A percentile compares a stretch with the other conserved stretches of the same genome.
Conservation (phyloP, 2,329 filamentous ascomycete genomes). For the Escovopsis sp. region DNA sequence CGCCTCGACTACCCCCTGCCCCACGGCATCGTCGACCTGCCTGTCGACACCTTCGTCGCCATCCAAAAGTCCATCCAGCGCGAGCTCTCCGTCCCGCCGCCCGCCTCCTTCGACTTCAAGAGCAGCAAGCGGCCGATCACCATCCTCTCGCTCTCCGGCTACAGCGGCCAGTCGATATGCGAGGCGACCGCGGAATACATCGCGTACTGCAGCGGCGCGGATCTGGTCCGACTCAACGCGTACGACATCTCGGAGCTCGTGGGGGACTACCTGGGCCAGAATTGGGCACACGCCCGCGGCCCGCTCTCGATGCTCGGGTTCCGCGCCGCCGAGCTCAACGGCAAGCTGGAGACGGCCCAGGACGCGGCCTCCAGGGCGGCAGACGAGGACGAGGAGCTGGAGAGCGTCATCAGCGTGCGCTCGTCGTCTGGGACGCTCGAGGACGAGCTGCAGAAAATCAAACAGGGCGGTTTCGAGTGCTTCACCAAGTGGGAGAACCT, state of each 20-base stretch:
- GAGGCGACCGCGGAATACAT: slow-evolving; percentile 43
- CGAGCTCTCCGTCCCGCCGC: slow-evolving; percentile 14
- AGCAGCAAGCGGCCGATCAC: slow-evolving; percentile 22
- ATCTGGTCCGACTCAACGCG: slow-evolving; percentile 53
- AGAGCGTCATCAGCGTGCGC: slow-evolving; percentile 17
- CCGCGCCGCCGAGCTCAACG: slow-evolving; percentile 37
- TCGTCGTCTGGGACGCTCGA: slow-evolving; percentile 17
- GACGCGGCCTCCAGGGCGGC: slow-evolving; percentile 16
- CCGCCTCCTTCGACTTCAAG: slow-evolving; percentile 17
- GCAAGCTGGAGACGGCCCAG: slow-evolving; percentile 33
- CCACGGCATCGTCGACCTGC: slow-evolving; percentile 20
- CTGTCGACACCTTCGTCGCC: slow-evolving; percentile 17
- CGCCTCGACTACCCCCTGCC: slow-evolving; percentile 17
- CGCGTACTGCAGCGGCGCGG: slow-evolving; percentile 44
- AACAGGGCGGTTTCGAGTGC: slow-evolving; percentile 20
- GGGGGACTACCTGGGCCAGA: slow-evolving; percentile 54
- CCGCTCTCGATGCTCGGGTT: slow-evolving; percentile 40
- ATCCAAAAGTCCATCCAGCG: slow-evolving; percentile 14
- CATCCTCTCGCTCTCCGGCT: slow-evolving; percentile 22
- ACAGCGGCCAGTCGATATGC: slow-evolving; percentile 22
- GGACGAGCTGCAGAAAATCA: slow-evolving; percentile 29
- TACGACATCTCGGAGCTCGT: slow-evolving; percentile 55
- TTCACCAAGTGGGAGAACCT: slow-evolving; percentile 42
- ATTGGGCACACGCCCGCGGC: slow-evolving; percentile 31
- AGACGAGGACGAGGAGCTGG: slow-evolving; percentile 21